Base-by-base conservation (phyloP, 2,329 filamentous ascomycete species). In the Epichloe festucae region DNA sequence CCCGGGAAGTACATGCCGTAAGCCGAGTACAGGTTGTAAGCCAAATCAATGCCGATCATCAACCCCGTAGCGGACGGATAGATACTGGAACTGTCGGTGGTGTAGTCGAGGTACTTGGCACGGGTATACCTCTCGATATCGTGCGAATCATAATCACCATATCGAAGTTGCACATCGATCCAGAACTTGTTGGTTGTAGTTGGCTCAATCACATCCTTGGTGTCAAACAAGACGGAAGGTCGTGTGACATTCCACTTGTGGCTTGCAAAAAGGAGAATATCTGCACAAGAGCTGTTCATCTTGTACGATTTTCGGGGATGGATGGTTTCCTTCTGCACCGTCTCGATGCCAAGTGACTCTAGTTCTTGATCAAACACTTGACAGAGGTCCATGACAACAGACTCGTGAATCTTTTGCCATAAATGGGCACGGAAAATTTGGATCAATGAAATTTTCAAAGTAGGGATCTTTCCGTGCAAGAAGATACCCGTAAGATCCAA, bases 391-490 rank as follows among this genome's bases (percentile, higher is more conserved):
- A 98, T 98, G 36, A 96, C 91, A 0, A 97, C 90, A 1, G 87
- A 94, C 69, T 98, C 93, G 69, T 98, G 94, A 46, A 98, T 97
- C 76, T 98, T 98, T 68, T 98, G 93, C 93, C 93, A 98, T 75
- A 98, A 83, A 80, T 98, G 93, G 49, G 94, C 93, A 66, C 93
- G 85, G 87, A 98, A 98, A 61, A 98, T 98, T 66, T 98, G 93
- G 55, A 98, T 98, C 50, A 98, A 74, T 0, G 90, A 96, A 56
- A 98, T 98, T 72, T 98, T 98, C 43, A 98, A 71, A 0, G 93
- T 98, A 0, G 93, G 94, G 52, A 98, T 98, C 71, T 98, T 98
- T 61, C 93, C 93, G 73, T 98, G 94, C 65, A 98, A 77, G 81
- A 98, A 98, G 55, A 98, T 98, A 66, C 93, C 93, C 1, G 94